phyloP scores from a whole-genome alignment of 495 filamentous ascomycete genomes.

The Massariosphaeria phaeospora region DNA sequence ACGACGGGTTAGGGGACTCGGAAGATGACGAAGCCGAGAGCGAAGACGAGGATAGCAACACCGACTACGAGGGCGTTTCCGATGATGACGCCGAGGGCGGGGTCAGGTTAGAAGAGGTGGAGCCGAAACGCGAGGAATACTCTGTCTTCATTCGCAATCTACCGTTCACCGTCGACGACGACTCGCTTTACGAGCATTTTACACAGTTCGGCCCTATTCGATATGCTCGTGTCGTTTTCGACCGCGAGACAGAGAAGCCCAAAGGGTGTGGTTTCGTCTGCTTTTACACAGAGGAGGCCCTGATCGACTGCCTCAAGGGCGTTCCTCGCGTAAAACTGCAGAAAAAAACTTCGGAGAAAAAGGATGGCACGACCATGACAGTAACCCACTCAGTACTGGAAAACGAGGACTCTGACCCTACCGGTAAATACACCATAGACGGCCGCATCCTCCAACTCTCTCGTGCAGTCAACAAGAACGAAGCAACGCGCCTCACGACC shows the following conservation, averaged over 20 bases:
- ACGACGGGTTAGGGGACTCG: constrained; percentile 35
- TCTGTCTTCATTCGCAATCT: constrained; percentile 94
- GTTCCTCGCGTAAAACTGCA: constrained; percentile 50
- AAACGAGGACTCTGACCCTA: constrained; percentile 68
- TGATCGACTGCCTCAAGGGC: constrained; percentile 61
- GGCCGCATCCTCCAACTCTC: constrained; percentile 80
- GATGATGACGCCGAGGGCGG: constrained; percentile 35
- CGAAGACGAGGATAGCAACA: constrained; percentile 37
- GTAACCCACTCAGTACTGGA: constrained; percentile 64
- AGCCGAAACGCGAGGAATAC: constrained; percentile 53
- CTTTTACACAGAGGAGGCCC: constrained; percentile 75
- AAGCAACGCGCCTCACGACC: constrained; percentile 69
- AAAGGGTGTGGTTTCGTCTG: constrained; percentile 93
- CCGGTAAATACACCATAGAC: constrained; percentile 81
- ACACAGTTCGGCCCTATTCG: constrained; percentile 72
- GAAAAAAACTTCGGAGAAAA: constrained; percentile 23
- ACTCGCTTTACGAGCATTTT: constrained; percentile 77
- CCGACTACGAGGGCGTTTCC: constrained; percentile 41
- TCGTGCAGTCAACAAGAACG: constrained; percentile 73
- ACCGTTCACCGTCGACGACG: constrained; percentile 78
- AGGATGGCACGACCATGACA: constrained; percentile 19
- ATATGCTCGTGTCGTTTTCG: constrained; percentile 85
- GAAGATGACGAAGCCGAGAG: constrained; percentile 37
- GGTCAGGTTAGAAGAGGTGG: constrained; percentile 23
- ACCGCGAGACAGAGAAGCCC: constrained; percentile 74